Evolutionary conservation across 805 yeast genomes (phyloP).

Genomic region (Zygotorulaspora chibaensis): DNA sequence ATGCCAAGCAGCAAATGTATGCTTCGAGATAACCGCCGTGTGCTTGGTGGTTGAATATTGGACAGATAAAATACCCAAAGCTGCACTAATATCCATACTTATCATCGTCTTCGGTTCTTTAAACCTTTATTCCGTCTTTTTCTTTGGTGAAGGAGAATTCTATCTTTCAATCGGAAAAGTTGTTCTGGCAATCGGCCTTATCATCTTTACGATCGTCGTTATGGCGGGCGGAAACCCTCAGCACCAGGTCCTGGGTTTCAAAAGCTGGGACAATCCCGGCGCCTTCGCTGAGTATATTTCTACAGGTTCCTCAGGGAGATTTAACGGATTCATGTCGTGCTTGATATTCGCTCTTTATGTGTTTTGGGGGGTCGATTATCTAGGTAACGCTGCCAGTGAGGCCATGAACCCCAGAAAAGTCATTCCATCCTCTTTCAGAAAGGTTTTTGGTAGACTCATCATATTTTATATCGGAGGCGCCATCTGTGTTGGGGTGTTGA

Average conservation of each 20-base stretch:
- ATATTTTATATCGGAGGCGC: slow-evolving; percentile 56
- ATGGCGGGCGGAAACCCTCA: slow-evolving; percentile 48
- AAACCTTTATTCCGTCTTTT: slow-evolving; percentile 50
- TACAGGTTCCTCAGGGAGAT: slow-evolving; percentile 55
- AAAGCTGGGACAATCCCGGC: slow-evolving; percentile 61
- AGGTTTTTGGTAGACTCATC: slow-evolving; percentile 58
- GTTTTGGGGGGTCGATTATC: slow-evolving; percentile 59
- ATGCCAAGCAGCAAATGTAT: slow-evolving; percentile 46
- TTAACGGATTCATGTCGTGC: slow-evolving; percentile 60
- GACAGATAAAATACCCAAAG: slow-evolving; percentile 48
- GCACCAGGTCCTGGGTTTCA: slow-evolving; percentile 60
- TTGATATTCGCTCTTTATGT: slow-evolving; percentile 65
- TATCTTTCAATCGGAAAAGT: slow-evolving; percentile 44
- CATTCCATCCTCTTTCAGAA: slow-evolving; percentile 56
- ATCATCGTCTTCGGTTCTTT: slow-evolving; percentile 43
- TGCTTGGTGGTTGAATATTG: slow-evolving; percentile 58
- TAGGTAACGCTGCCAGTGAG: slow-evolving; percentile 56
- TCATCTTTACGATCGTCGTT: slow-evolving; percentile 42
- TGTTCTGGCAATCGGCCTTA: slow-evolving; percentile 43
- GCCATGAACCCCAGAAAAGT: slow-evolving; percentile 54
- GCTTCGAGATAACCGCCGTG: slow-evolving; percentile 62
- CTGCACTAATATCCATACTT: slow-evolving; percentile 56
- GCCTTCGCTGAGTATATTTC: slow-evolving; percentile 45
- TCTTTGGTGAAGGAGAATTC: slow-evolving; percentile 40
- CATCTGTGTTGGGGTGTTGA: slow-evolving; percentile 56